Conservation (phyloP, 2,329 filamentous ascomycete genomes). For the Daldinia sp. region DNA sequence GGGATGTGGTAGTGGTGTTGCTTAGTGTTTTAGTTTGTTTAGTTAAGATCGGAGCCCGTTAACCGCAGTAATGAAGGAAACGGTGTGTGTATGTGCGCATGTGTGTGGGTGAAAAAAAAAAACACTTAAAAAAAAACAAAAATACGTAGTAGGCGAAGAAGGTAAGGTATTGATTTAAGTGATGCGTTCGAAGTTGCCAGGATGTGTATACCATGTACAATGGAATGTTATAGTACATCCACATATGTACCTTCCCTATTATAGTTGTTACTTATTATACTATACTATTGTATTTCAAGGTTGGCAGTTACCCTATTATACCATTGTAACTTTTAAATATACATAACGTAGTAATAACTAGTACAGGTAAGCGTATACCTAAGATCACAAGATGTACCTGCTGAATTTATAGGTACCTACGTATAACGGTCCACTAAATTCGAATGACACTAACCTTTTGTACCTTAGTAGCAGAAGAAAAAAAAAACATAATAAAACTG, state of each 20-base stretch:
- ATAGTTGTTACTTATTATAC: background rate
- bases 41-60: conserved; percentile 48
- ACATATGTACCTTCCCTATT: conserved; percentile 2
- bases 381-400: background rate
- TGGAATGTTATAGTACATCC: background rate
- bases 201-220: conserved; percentile 19
- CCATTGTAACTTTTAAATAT: background rate
- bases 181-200: conserved; percentile 21
- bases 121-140: background rate
- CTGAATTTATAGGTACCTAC: background rate
- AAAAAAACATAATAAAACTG: background rate
- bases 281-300: background rate
- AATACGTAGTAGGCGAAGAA: conserved; percentile 2
- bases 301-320: background rate
- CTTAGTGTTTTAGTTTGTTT: background rate
- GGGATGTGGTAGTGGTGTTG: conserved; percentile 32
- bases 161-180: conserved; percentile 8
- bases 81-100: conserved; percentile 19
- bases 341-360: too few relatives aligned
- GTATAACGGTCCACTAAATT: conserved; percentile 6
- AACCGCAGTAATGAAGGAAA: conserved; percentile 48
- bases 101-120: conserved; percentile 9
- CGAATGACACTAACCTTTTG: conserved; percentile 16
- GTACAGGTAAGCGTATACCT: too few relatives aligned
- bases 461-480: background rate